phyloP scores from a whole-genome alignment of 192 early-diverging fungal species.

The Funneliformis mosseae region DNA sequence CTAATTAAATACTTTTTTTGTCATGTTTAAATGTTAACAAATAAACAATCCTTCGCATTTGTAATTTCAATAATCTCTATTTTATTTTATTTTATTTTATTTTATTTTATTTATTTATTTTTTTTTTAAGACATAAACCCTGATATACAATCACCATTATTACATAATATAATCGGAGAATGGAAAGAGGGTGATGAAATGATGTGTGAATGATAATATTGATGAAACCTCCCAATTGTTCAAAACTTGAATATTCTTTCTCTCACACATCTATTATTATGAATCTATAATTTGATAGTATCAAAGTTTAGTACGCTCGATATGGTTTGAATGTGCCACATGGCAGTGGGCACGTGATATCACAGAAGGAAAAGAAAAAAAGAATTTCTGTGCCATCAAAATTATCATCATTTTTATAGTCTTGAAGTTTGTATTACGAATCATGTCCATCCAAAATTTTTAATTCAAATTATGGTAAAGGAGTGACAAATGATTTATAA shows the following conservation, averaged over 20 bases:
- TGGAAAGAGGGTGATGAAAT: no score
- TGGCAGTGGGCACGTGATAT: background rate
- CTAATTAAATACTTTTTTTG: background rate
- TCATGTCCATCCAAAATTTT: background rate
- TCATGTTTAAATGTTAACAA: background rate
- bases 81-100: no score
- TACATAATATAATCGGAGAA: no score
- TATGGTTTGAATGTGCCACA: slow-evolving; percentile 7
- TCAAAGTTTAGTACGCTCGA: background rate
- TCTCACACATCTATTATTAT: background rate
- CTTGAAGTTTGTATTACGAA: background rate
- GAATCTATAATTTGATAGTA: background rate
- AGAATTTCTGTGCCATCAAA: background rate
- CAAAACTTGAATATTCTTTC: background rate
- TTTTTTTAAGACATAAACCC: no score
- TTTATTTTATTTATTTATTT: no score
- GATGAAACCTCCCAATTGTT: no score
- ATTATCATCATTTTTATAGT: background rate
- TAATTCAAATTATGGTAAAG: no score
- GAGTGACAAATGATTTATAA: no score
- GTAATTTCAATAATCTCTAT: background rate
- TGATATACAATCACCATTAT: no score
- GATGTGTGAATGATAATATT: no score
- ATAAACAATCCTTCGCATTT: background rate
- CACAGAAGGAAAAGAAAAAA: background rate